A percentile compares a stretch with the other conserved stretches of the same genome.
phyloP scores from a whole-genome alignment of 169 alveolate genomes.

The Cryptosporidium tyzzeri region DNA sequence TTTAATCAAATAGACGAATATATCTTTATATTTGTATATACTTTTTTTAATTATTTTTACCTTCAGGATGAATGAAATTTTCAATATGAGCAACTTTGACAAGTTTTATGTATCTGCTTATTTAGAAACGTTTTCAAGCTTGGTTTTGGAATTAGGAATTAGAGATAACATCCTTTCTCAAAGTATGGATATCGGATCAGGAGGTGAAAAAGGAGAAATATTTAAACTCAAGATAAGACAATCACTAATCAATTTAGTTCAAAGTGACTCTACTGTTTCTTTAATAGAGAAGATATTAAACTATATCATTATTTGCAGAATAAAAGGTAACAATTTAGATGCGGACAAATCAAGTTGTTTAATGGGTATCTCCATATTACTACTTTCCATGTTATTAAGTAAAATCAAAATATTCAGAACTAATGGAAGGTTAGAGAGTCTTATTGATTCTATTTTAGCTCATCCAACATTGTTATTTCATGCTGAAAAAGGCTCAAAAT shows the following conservation, averaged over 20 bases:
- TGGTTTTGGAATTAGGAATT: neutral
- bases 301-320: slow-evolving; percentile 22
- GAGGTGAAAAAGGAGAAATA: neutral
- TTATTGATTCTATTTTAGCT: neutral
- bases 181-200: neutral
- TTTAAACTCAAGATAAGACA: neutral
- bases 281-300: slow-evolving; percentile 19
- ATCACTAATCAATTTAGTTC: neutral
- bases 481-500: neutral
- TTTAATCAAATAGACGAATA: neutral
- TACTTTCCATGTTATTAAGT: slow-evolving; percentile 4
- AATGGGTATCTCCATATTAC: neutral
- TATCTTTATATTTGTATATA: neutral
- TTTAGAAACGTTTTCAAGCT: slow-evolving; percentile 5
- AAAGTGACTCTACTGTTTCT: slow-evolving; percentile 10
- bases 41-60: neutral
- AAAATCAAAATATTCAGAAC: neutral
- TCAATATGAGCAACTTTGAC: slow-evolving; percentile 8
- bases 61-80: slow-evolving; percentile 19
- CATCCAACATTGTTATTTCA: slow-evolving; percentile 35
- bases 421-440: neutral
- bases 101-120: slow-evolving; percentile 3
- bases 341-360: neutral
- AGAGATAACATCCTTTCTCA: neutral
- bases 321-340: neutral